phyloP scores from a whole-genome alignment of 2,329 filamentous ascomycete species.

The Dothiorella sarmentorum region DNA sequence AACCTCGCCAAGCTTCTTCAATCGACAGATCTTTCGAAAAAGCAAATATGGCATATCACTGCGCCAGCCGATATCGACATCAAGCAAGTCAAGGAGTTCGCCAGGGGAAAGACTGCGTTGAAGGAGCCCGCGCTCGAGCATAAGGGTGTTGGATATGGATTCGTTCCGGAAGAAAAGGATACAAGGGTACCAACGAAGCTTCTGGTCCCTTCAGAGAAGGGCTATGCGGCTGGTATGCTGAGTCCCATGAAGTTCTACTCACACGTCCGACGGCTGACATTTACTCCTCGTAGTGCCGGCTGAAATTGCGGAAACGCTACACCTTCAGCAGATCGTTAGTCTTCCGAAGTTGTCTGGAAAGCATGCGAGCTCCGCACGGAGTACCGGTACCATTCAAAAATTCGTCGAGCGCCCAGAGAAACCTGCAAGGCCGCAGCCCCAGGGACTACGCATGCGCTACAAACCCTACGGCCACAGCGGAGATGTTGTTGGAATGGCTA shows the following conservation, averaged over 20 bases:
- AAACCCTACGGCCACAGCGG: slow-evolving; percentile 60
- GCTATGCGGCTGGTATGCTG: slow-evolving; percentile 55
- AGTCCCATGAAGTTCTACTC: not conserved
- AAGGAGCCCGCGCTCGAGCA: slow-evolving; percentile 59
- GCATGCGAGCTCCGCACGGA: slow-evolving; percentile 40
- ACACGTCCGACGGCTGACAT: not conserved
- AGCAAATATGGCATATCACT: slow-evolving; percentile 79
- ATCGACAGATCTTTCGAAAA: slow-evolving; percentile 59
- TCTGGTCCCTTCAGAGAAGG: slow-evolving; percentile 56
- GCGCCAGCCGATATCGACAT: slow-evolving; percentile 68
- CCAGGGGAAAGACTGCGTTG: slow-evolving; percentile 56
- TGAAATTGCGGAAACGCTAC: slow-evolving; percentile 57
- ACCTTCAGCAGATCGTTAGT: slow-evolving; percentile 61
- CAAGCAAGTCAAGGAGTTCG: slow-evolving; percentile 61
- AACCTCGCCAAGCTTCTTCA: slow-evolving; percentile 50
- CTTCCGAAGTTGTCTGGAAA: slow-evolving; percentile 45
- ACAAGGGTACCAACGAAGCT: slow-evolving; percentile 57
- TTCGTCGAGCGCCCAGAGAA: slow-evolving; percentile 50
- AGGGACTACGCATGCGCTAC: slow-evolving; percentile 64
- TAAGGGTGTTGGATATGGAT: slow-evolving; percentile 61
- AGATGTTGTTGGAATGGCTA: slow-evolving; percentile 43
- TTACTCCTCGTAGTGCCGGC: slow-evolving; percentile 25
- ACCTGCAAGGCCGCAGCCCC: slow-evolving; percentile 61
- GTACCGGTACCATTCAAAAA: slow-evolving; percentile 39
- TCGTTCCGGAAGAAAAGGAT: slow-evolving; percentile 51